These are phyloP conservation scores for Ascochyta koolunga DNA, from an alignment of 2,329 filamentous ascomycete genomes.

Conservation along the genomic window DNA sequence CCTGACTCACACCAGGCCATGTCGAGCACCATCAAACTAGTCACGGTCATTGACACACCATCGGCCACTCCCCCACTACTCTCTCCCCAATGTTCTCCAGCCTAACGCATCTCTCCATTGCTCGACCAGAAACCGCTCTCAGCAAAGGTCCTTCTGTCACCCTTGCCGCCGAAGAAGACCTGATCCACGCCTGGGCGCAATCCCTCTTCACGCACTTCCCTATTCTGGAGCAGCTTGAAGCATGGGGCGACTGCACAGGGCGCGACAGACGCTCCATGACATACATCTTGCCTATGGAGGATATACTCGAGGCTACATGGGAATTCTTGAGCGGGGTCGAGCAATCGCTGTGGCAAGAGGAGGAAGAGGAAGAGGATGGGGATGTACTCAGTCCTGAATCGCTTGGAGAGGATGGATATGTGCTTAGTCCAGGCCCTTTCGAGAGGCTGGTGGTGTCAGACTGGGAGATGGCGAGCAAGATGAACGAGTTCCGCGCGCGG, in stretches of 20 bases:
- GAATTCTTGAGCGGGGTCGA: slow-evolving; percentile 44
- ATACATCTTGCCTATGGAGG: slow-evolving; percentile 41
- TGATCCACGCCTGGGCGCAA: slow-evolving; percentile 38
- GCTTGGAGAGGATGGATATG: slow-evolving; percentile 3
- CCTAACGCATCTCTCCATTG: slow-evolving; percentile 36
- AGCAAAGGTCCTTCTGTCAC: slow-evolving; percentile 28
- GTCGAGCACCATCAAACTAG: neutral
- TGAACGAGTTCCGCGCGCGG: slow-evolving; percentile 19
- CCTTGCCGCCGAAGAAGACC: slow-evolving; percentile 31
- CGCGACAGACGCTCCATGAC: slow-evolving; percentile 37
- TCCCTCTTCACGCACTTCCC: slow-evolving; percentile 37
- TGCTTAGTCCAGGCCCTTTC: slow-evolving; percentile 12
- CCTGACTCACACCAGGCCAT: slow-evolving; percentile 15
- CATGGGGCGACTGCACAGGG: slow-evolving; percentile 42
- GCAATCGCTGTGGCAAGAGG: slow-evolving; percentile 43
- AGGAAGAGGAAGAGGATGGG: slow-evolving; percentile 24
- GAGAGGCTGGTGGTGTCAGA: slow-evolving; percentile 17
- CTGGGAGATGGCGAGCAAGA: slow-evolving; percentile 31
- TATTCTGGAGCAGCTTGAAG: slow-evolving; percentile 39
- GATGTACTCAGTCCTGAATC: slow-evolving; percentile 11
- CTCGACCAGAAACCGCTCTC: slow-evolving; percentile 36
- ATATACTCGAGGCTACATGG: slow-evolving; percentile 39
- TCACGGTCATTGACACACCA: neutral
- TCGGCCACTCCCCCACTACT: neutral
- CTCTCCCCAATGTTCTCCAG: slow-evolving; percentile 30